Evolutionary conservation across 2,329 filamentous ascomycete species (phyloP).

Genomic region (Pestalotiopsis sp.): DNA sequence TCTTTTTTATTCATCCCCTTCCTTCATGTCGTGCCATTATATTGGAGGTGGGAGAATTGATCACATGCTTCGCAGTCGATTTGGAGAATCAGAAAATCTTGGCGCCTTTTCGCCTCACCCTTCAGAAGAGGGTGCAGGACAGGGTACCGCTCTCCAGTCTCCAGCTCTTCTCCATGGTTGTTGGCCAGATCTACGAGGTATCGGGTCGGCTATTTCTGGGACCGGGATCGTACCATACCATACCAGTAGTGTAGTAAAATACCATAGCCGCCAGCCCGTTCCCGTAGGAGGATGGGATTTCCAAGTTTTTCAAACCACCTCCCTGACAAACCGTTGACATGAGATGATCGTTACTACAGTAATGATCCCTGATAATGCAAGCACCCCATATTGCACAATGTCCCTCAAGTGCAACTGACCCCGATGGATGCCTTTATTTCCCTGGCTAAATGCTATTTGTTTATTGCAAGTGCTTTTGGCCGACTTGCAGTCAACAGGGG

Average conservation of each 20-base stretch:
- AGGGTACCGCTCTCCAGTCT: background rate
- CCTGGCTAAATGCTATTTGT: too few species aligned
- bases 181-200: background rate
- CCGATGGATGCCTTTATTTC: too few species aligned
- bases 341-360: background rate
- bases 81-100: background rate
- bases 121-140: background rate
- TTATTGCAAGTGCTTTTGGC: too few species aligned
- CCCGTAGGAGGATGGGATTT: too few species aligned
- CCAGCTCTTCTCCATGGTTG: background rate
- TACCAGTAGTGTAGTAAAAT: background rate
- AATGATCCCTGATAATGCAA: too few species aligned
- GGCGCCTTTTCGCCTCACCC: background rate
- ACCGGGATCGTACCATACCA: background rate
- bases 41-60: background rate
- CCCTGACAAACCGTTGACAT: background rate
- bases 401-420: too few species aligned
- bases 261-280: background rate
- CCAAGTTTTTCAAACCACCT: background rate
- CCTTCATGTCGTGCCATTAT: background rate
- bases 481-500: too few species aligned
- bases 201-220: background rate
- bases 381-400: too few species aligned
- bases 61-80: background rate
- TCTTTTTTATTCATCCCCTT: background rate